Evolutionary conservation across 345 rosid species (phyloP), one percentile per base, ranked within the genome.

Genomic region (Limnanthes douglasii): DNA sequence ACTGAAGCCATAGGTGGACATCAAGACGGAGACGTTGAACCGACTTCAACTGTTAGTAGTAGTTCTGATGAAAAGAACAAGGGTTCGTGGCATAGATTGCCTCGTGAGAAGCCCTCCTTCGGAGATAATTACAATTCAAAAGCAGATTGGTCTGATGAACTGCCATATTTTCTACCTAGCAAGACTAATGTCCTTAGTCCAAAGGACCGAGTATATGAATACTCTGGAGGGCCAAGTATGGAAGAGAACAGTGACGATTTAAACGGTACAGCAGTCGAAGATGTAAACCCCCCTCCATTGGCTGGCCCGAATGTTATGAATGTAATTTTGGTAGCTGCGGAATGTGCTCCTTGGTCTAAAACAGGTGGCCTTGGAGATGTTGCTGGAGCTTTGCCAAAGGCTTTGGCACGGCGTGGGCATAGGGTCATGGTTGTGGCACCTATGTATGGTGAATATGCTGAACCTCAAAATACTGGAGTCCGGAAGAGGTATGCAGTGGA

Each of bases 361-460:
- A 90, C 98, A 58, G 98, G 98, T 72, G 98, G 98, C 31, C 98
- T 90, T 48, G 98, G 95, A 61, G 98, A 90, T 72, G 98, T 90
- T 33, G 95, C 92, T 2, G 94, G 98, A 16, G 67, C 95, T 54
- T 70, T 90, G 48, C 98, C 95, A 9, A 90, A 90, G 73, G 95
- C 92, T 56, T 79, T 90, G 65, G 95, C 95, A 39, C 65, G 82
- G 32, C 95, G 86, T 35, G 95, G 98, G 57, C 98, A 90, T 26
- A 61, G 98, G 51, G 92, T 83, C 54, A 90, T 90, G 98, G 98
- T 90, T 46, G 79, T 90, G 53, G 81, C 57, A 33, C 98, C 95
- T 44, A 70, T 72, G 19, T 90, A 90, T 68, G 84, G 79, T 48
- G 59, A 72, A 32, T 90, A 84, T 58, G 61, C 63, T 0, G 92